Conservation (phyloP, 208 protist species). For the Jaenimonas drosophilae region DNA sequence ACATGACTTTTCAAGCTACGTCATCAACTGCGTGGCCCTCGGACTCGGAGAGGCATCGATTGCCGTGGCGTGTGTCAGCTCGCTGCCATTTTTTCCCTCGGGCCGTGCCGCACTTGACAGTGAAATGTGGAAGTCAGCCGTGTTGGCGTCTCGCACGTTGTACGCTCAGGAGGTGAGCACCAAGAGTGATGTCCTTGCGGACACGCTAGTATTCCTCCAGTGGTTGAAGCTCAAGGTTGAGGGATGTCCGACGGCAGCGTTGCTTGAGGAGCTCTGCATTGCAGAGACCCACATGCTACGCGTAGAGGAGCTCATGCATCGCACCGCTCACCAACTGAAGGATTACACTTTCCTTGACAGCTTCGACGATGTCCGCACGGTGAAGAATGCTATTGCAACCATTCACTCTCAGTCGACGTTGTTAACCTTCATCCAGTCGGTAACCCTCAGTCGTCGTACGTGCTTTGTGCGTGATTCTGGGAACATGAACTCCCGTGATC, state of each 20-base stretch:
- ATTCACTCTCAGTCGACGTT: conserved; percentile 48
- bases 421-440: conserved; percentile 56
- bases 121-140: conserved; percentile 19
- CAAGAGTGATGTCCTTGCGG: conserved; percentile 78
- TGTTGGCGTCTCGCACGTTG: conserved; percentile 39
- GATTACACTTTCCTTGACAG: conserved; percentile 81
- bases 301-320: conserved; percentile 44
- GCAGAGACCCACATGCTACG: conserved; percentile 47
- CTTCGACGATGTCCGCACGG: conserved; percentile 16
- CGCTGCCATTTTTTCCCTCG: no score
- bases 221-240: conserved; percentile 43
- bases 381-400: conserved; percentile 19
- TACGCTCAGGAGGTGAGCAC: conserved; percentile 48
- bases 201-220: conserved; percentile 69
- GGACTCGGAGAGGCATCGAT: conserved; percentile 67
- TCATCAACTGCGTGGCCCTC: conserved; percentile 66
- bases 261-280: conserved; percentile 31
- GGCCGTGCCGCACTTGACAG: conserved; percentile 15
- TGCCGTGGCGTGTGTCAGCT: conserved; percentile 43
- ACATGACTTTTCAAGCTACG: conserved; percentile 60
- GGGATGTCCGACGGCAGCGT: conserved; percentile 22
- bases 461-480: conserved; percentile 67
- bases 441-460: conserved; percentile 44
- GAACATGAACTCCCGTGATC: conserved; percentile 42
- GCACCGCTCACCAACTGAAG: conserved; percentile 61